Conservation (phyloP, 352 stramenopile genomes). For the Phytophthora europaea region DNA sequence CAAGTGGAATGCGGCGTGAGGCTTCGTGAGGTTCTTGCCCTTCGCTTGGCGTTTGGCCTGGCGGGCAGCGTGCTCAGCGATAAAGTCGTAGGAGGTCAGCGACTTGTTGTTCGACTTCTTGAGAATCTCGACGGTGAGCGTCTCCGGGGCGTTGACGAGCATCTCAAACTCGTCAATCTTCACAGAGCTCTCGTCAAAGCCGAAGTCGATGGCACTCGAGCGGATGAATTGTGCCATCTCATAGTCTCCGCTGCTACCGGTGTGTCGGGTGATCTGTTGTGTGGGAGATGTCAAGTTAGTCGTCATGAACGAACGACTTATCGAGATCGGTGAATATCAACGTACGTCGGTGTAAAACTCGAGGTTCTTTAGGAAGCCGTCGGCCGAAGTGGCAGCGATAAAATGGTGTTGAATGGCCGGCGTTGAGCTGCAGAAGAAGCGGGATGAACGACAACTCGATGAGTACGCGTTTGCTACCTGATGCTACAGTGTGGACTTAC, state of each 20-base stretch:
- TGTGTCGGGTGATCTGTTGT: conserved; percentile 61
- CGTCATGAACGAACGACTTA: not conserved
- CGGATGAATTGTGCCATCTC: conserved; percentile 87
- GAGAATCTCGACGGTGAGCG: conserved; percentile 58
- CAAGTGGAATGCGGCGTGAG: conserved; percentile 77
- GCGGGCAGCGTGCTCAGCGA: conserved; percentile 31
- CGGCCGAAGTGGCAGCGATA: conserved; percentile 74
- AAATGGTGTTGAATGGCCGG: conserved; percentile 83
- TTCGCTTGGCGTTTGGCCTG: conserved; percentile 43
- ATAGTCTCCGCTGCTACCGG: conserved; percentile 65
- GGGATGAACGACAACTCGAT: not conserved
- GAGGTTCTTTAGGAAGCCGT: conserved; percentile 72
- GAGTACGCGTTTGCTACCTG: not conserved
- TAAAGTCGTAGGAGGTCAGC: conserved; percentile 35
- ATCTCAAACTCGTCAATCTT: conserved; percentile 90
- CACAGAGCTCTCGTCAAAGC: conserved; percentile 77
- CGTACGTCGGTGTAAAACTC: conserved; percentile 80
- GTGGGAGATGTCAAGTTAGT: not conserved
- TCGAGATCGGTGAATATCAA: not conserved
- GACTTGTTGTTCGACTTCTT: conserved; percentile 32
- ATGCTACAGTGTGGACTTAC: conserved; percentile 28
- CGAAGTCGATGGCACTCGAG: conserved; percentile 75
- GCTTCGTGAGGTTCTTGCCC: conserved; percentile 37
- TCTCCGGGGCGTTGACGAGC: conserved; percentile 76
- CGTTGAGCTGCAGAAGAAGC: conserved; percentile 50